Conservation (phyloP, 2,329 filamentous ascomycete species). For the Xylariaceae sp. region DNA sequence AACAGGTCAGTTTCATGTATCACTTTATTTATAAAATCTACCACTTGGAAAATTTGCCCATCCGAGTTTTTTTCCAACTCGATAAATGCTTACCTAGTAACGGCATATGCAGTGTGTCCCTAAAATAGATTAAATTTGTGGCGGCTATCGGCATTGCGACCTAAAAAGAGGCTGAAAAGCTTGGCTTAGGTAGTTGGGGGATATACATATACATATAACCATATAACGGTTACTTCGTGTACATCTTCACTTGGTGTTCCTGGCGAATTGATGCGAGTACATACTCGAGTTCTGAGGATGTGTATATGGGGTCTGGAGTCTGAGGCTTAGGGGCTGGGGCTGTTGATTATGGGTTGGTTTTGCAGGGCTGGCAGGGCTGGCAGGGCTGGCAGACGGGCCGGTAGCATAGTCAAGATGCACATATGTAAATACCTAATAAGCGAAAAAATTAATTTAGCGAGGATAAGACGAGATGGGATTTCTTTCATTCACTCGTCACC, state of each 20-base stretch:
- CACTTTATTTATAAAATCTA: too few relatives aligned
- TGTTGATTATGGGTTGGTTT: not conserved
- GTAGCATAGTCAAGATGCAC: not conserved
- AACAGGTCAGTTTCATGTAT: too few relatives aligned
- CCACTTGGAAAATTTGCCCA: too few relatives aligned
- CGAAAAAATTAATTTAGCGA: not conserved
- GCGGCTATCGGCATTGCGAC: not conserved
- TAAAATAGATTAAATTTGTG: not conserved
- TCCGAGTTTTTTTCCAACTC: too few relatives aligned
- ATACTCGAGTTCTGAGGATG: not conserved
- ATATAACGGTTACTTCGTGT: too few relatives aligned
- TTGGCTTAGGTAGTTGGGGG: not conserved
- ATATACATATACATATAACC: too few relatives aligned
- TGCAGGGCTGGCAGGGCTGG: not conserved
- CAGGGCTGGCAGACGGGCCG: not conserved
- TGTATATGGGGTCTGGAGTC: too few relatives aligned
- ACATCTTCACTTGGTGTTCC: not conserved
- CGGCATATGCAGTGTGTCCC: not conserved
- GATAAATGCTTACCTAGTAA: not conserved
- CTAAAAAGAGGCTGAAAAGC: not conserved
- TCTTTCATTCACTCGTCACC: conserved; percentile 12
- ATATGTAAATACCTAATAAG: too few relatives aligned
- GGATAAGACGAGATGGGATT: conserved; percentile 5
- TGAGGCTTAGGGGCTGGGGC: not conserved
- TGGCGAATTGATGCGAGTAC: not conserved